A percentile compares a stretch with the other conserved stretches of the same genome.
phyloP scores from a whole-genome alignment of 768 basidiomycete species.

The Clathrus columnatus region DNA sequence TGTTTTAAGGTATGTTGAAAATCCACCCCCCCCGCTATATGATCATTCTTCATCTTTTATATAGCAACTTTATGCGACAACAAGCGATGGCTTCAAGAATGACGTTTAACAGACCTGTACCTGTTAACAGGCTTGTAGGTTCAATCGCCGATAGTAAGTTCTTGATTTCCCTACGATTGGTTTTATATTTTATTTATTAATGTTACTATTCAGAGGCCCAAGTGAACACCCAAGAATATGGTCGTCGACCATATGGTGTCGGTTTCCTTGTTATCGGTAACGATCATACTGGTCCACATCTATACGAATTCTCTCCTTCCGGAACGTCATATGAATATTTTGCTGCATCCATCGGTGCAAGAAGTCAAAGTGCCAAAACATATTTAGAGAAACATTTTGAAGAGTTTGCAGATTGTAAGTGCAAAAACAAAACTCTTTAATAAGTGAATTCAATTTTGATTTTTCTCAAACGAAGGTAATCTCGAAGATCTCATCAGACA shows the following conservation, averaged over 20 bases:
- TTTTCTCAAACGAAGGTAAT: slow-evolving; percentile 41
- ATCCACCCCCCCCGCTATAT: too few relatives aligned
- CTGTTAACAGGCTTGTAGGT: slow-evolving; percentile 87
- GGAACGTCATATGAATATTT: slow-evolving; percentile 97
- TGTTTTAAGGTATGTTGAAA: slow-evolving; percentile 40
- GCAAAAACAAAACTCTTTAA: neutral
- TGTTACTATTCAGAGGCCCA: slow-evolving; percentile 67
- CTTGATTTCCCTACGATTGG: neutral
- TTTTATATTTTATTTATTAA: neutral
- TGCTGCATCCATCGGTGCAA: slow-evolving; percentile 96
- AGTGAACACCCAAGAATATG: slow-evolving; percentile 97
- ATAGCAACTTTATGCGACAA: slow-evolving; percentile 98
- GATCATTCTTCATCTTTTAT: neutral
- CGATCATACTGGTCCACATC: slow-evolving; percentile 94
- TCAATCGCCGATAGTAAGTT: slow-evolving; percentile 90
- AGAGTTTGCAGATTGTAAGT: slow-evolving; percentile 76
- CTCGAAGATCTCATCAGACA: slow-evolving; percentile 87
- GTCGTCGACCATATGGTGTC: slow-evolving; percentile 93
- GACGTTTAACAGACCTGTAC: slow-evolving; percentile 91
- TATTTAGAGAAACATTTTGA: slow-evolving; percentile 94
- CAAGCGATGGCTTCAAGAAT: slow-evolving; percentile 94
- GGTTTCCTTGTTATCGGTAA: slow-evolving; percentile 96
- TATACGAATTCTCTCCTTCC: slow-evolving; percentile 97
- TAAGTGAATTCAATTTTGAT: too few relatives aligned
- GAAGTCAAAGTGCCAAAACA: slow-evolving; percentile 97